Percentiles rank a stretch among this genome's conserved stretches.
These are phyloP conservation scores for Fraxinus ornus DNA, from an alignment of 305 asterid genomes.

Conservation along the genomic window DNA sequence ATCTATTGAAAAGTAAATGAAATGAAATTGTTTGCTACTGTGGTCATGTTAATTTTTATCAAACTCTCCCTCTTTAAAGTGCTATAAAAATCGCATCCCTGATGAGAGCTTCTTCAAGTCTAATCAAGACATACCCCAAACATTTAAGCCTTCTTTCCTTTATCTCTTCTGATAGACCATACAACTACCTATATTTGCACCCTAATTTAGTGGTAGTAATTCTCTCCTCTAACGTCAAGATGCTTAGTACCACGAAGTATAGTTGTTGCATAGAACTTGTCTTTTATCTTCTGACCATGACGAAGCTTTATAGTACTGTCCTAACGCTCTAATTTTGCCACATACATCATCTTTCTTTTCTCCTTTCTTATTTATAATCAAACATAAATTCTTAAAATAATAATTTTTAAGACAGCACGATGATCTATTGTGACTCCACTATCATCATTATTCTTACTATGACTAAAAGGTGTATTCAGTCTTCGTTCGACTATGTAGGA, in stretches of 20 bases:
- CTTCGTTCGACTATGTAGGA: not conserved
- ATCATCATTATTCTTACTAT: not conserved
- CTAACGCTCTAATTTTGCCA: not conserved
- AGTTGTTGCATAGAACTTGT: not conserved
- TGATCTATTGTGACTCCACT: not conserved
- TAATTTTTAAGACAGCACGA: not conserved
- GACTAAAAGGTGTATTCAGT: not conserved
- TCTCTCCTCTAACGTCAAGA: not conserved
- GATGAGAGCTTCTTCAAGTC: not conserved
- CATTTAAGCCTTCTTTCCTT: not conserved
- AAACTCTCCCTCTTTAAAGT: not conserved
- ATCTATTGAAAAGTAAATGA: not conserved
- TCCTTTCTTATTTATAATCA: not conserved
- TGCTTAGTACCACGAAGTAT: not conserved
- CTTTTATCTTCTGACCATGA: not conserved
- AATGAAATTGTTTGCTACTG: not conserved
- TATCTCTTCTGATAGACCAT: not conserved
- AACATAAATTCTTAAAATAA: not conserved
- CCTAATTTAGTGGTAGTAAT: not conserved
- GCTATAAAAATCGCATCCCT: not conserved
- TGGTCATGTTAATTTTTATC: not conserved
- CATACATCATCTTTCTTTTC: not conserved
- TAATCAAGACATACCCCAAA: not conserved
- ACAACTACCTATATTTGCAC: not conserved
- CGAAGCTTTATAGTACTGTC: not conserved